Percentiles rank a stretch among this genome's conserved stretches.
phyloP scores from a whole-genome alignment of 768 basidiomycete genomes.

The Leccinellum rugosiceps region DNA sequence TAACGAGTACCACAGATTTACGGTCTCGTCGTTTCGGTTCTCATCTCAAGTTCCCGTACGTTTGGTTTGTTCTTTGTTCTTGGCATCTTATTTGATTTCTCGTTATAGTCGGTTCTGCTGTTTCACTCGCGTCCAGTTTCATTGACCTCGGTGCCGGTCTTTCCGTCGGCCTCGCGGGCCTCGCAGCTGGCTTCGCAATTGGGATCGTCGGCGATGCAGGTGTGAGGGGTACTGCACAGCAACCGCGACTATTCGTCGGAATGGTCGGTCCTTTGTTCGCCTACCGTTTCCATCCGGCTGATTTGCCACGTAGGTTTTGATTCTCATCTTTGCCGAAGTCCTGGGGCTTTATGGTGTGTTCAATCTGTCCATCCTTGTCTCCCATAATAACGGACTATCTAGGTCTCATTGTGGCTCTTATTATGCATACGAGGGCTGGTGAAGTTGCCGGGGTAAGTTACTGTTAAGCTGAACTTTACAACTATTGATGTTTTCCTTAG shows the following conservation, averaged over 20 bases:
- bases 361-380: background rate
- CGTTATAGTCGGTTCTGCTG: constrained; percentile 57
- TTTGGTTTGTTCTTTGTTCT: constrained; percentile 16
- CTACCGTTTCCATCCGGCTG: background rate
- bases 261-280: constrained; percentile 55
- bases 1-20: constrained; percentile 63
- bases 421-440: constrained; percentile 81
- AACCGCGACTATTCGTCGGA: constrained; percentile 89
- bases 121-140: constrained; percentile 93
- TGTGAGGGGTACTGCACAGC: constrained; percentile 96
- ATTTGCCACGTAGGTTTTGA: constrained; percentile 64
- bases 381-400: background rate
- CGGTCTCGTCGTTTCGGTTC: constrained; percentile 97
- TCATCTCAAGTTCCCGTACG: constrained; percentile 86
- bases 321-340: constrained; percentile 97
- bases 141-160: constrained; percentile 93
- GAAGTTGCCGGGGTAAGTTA: constrained; percentile 18
- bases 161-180: constrained; percentile 88
- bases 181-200: constrained; percentile 96
- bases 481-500: constrained; percentile 11
- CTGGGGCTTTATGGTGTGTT: constrained; percentile 80
- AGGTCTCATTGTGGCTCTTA: constrained; percentile 90
- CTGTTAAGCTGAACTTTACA: background rate
- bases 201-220: constrained; percentile 99
- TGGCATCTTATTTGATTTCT: background rate